Evolutionary conservation across 2,329 filamentous ascomycete species (phyloP).

Genomic region (Diaporthe batatas): DNA sequence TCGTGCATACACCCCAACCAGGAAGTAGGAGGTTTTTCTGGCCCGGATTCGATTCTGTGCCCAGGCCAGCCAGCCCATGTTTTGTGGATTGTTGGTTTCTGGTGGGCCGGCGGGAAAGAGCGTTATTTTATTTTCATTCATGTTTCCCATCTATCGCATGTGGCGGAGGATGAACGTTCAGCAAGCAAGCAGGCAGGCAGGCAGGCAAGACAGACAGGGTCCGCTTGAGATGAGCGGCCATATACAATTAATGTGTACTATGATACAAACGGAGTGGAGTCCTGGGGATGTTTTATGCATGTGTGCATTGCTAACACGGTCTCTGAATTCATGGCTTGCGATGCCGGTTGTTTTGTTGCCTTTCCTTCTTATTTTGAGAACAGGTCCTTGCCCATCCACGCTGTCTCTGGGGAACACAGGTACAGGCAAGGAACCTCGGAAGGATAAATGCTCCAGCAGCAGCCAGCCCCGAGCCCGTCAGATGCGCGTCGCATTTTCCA

Average conservation of each 20-base stretch:
- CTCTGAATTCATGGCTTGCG: not conserved
- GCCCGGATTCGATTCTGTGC: not conserved
- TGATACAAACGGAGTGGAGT: slow-evolving; percentile 4
- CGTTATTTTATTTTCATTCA: not conserved
- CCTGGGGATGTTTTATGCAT: too few species aligned
- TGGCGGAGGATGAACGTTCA: not conserved
- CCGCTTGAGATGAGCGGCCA: slow-evolving; percentile 6
- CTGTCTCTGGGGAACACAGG: not conserved
- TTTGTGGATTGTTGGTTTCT: not conserved
- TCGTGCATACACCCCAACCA: slow-evolving; percentile 17
- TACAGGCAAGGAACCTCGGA: not conserved
- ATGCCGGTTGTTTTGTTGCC: not conserved
- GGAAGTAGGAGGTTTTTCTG: not conserved
- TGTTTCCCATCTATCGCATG: not conserved
- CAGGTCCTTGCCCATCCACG: not conserved
- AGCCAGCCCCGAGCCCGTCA: not conserved
- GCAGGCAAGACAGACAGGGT: not conserved
- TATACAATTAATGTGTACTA: slow-evolving; percentile 40
- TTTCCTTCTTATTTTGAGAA: not conserved
- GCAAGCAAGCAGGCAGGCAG: not conserved
- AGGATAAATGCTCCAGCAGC: not conserved
- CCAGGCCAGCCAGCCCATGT: not conserved
- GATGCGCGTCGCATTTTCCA: not conserved
- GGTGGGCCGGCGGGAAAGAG: not conserved
- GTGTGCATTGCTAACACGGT: not conserved